Base-by-base conservation (phyloP, 495 filamentous ascomycete genomes). In the Daldinia bambusicola region DNA sequence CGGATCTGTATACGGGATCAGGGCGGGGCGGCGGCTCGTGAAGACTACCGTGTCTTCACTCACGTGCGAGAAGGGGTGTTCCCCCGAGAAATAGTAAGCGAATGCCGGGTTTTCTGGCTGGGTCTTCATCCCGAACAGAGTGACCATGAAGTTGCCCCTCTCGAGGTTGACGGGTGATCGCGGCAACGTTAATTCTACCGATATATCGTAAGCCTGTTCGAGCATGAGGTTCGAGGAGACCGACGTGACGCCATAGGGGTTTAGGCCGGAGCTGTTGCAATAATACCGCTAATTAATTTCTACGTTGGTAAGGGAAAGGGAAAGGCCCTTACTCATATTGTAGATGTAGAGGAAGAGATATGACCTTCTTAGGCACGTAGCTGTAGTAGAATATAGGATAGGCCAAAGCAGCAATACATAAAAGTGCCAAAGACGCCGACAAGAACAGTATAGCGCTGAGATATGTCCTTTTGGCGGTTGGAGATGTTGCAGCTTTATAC, bases 141-240 rank as follows among this genome's bases (percentile, higher is more conserved):
- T 89, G 13, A 97, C 81, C 94, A 98, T 98, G 84, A 98, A 98
- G 80, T 98, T 98, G 20, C 95, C 95, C 31, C 77, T 79, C 7
- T 77, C 81, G 18, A 88, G 74, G 75, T 93, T 93, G 1, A 76
- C 43, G 0, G 84, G 87, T 4, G 87, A 89, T 14, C 85, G 82
- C 4, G 91, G 91, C 4, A 93, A 71, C 0, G 77, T 80, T 10
- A 93, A 82, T 30, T 84, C 78, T 3, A 92, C 77, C 7, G 78
- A 76, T 45, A 93, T 82, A 75, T 91, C 87, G 81, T 93, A 93
- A 9, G 82, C 71, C 71, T 92, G 89, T 31, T 80, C 74, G 9
- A 79, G 75, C 56, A 86, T 84, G 26, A 91, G 74, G 38, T 77
- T 76, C n/a, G 64, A 63, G 16, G 74, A 62, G 16, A 89, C 78